Evolutionary conservation across 2,329 filamentous ascomycete species (phyloP).

Genomic region (Plenodomus tracheiphilus): DNA sequence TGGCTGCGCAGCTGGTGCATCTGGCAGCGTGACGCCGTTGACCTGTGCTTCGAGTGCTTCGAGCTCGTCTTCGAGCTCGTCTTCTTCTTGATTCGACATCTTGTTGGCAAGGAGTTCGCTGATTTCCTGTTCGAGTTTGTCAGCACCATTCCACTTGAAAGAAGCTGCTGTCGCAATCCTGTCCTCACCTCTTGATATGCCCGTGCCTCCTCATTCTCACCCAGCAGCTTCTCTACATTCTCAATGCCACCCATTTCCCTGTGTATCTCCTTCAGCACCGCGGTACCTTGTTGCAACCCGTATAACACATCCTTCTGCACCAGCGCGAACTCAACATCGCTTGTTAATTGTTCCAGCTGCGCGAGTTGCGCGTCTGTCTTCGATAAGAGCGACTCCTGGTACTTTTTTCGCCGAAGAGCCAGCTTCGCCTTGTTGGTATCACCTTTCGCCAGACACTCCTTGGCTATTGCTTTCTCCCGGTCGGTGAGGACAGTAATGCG

Average conservation of each 20-base stretch:
- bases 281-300: constrained; percentile 88
- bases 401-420: constrained; percentile 92
- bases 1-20: constrained; percentile 41
- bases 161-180: background rate
- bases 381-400: constrained; percentile 84
- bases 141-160: background rate
- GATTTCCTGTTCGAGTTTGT: constrained; percentile 68
- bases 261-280: constrained; percentile 87
- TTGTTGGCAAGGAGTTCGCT: constrained; percentile 86
- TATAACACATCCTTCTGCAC: constrained; percentile 97
- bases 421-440: constrained; percentile 83
- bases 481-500: constrained; percentile 84
- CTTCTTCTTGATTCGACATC: constrained; percentile 93
- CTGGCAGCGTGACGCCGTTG: constrained; percentile 45
- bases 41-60: constrained; percentile 75
- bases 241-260: constrained; percentile 95
- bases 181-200: constrained; percentile 80
- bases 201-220: constrained; percentile 84
- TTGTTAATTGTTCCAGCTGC: constrained; percentile 85
- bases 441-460: constrained; percentile 75
- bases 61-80: constrained; percentile 95
- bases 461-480: constrained; percentile 84
- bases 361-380: constrained; percentile 95
- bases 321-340: constrained; percentile 89
- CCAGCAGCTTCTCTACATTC: constrained; percentile 92